These are phyloP conservation scores for Pichia sp. DNA, from an alignment of 1,139 yeast genomes.

Conservation along the genomic window DNA sequence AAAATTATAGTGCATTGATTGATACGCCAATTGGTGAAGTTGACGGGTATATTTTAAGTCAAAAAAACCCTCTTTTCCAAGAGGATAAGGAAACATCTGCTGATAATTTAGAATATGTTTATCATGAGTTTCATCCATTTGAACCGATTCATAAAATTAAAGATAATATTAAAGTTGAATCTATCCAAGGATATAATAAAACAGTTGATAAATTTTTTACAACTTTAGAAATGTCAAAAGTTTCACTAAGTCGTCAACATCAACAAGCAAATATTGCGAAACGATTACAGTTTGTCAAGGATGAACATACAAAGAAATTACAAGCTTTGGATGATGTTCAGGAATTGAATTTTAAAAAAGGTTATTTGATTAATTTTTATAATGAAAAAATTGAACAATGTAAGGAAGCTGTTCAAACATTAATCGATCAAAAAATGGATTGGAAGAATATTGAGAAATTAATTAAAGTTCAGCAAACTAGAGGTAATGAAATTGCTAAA, in stretches of 20 bases:
- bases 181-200: constrained; percentile 59
- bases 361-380: constrained; percentile 64
- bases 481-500: constrained; percentile 60
- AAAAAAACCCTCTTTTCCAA: constrained; percentile 46
- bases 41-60: constrained; percentile 63
- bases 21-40: constrained; percentile 30
- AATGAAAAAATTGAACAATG: constrained; percentile 72
- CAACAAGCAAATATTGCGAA: constrained; percentile 71
- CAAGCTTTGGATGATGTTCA: constrained; percentile 63
- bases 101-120: constrained; percentile 44
- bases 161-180: constrained; percentile 27
- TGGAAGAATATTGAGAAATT: constrained; percentile 85
- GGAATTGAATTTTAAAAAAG: constrained; percentile 57
- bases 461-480: constrained; percentile 61
- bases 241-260: constrained; percentile 64
- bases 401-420: constrained; percentile 55
- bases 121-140: constrained; percentile 85
- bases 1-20: constrained; percentile 31
- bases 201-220: constrained; percentile 83
- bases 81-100: constrained; percentile 30
- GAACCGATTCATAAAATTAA: constrained; percentile 45
- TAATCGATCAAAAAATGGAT: constrained; percentile 84
- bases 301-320: constrained; percentile 68
- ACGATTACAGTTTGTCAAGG: constrained; percentile 66
- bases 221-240: constrained; percentile 74